Evolutionary conservation across 1,284 basidiomycete species (phyloP), one percentile per base, ranked within the genome.

Genomic region (Cronartium quercuum): DNA sequence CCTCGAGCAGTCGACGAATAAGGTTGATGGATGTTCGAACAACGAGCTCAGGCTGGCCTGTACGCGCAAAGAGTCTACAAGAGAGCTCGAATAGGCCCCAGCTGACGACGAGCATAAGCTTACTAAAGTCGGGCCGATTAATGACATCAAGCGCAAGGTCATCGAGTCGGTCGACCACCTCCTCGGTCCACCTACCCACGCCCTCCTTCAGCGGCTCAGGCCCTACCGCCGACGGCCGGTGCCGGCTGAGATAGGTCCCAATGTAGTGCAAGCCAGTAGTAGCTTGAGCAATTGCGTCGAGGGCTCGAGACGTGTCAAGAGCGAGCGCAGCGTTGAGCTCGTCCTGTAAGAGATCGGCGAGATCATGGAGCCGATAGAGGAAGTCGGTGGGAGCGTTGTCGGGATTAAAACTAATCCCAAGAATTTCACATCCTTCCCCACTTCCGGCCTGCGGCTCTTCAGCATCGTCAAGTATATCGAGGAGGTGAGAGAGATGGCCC

Each of bases 81-180:
- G 37, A 62, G 13, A 73, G 44, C 55, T 73, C 70, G 6, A 73
- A 66, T 18, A 73, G 51, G 7, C 62, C 70, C 70, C 70, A 73
- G 60, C 70, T 58, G 21, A 57, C 24, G 13, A 57, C 44, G 24
- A 73, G 40, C 29, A 73, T 40, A 12, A 73, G n/a, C 24, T 66
- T 65, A 37, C 70, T 73, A n/a, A 66, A 73, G 29, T 73, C 70
- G 35, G 70, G 29, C 37, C 70, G 47, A 66, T 73, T 73, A 40
- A 73, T 41, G 7, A 40, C n/a, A 57, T 73, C 70, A 35, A 66
- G 38, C 9, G 63, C 70, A 10, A 73, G 40, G 38, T 73, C 70
- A 44, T 73, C 70, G 41, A 73, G 13, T 21, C 70, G 70, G 35
- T 38, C 47, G 13, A 73, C 21, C 3, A 73, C 15, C 5, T 66